These are phyloP conservation scores for Fusarium sp. DNA, from an alignment of 2,329 filamentous ascomycete genomes.

Conservation along the genomic window DNA sequence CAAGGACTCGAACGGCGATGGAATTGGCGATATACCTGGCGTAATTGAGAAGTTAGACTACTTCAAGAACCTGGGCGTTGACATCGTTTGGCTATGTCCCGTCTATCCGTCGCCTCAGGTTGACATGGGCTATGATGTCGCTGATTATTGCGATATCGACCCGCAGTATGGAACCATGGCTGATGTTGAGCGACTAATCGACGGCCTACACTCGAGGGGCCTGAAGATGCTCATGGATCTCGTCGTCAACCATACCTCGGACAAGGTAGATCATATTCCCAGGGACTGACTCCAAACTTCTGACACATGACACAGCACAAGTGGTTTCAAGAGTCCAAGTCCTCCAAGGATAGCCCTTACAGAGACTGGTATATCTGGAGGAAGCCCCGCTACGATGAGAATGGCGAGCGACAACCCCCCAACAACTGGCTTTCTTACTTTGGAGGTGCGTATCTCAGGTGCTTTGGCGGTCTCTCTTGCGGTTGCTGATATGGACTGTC, in stretches of 20 bases:
- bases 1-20: slow-evolving; percentile 68
- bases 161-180: slow-evolving; percentile 74
- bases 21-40: slow-evolving; percentile 72
- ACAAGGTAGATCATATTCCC: slow-evolving; percentile 15
- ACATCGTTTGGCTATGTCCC: slow-evolving; percentile 76
- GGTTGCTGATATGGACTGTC: slow-evolving; percentile 51
- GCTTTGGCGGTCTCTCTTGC: slow-evolving; percentile 61
- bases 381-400: slow-evolving; percentile 60
- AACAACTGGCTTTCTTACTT: slow-evolving; percentile 77
- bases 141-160: slow-evolving; percentile 75
- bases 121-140: slow-evolving; percentile 80
- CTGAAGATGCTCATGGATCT: slow-evolving; percentile 81
- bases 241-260: slow-evolving; percentile 82
- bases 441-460: slow-evolving; percentile 50
- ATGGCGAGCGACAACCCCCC: slow-evolving; percentile 72
- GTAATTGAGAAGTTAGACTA: slow-evolving; percentile 73
- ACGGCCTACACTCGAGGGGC: slow-evolving; percentile 68
- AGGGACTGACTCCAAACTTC: neutral
- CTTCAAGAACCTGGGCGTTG: slow-evolving; percentile 70
- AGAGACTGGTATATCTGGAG: slow-evolving; percentile 73
- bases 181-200: slow-evolving; percentile 73
- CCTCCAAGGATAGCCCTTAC: slow-evolving; percentile 69
- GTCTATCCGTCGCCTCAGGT: slow-evolving; percentile 73
- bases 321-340: slow-evolving; percentile 73
- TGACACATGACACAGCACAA: slow-evolving; percentile 19